Evolutionary conservation across 2,329 filamentous ascomycete species (phyloP).

Genomic region (Xylariaceae sp.): DNA sequence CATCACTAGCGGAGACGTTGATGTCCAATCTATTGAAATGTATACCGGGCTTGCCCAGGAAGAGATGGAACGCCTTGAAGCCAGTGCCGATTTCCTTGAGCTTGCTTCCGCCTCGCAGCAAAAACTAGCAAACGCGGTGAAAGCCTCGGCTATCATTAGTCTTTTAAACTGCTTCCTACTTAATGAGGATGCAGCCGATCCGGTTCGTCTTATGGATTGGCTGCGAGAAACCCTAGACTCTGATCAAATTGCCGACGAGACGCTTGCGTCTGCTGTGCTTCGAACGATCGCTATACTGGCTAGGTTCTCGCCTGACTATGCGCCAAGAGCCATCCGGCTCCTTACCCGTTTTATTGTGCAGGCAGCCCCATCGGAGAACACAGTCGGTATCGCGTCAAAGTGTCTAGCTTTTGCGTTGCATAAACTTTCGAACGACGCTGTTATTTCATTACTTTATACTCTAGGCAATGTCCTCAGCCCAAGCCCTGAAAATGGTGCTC

Average conservation of each 20-base stretch:
- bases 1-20: constrained; percentile 44
- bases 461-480: constrained; percentile 93
- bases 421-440: constrained; percentile 80
- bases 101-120: constrained; percentile 85
- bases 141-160: constrained; percentile 73
- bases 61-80: constrained; percentile 82
- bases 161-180: constrained; percentile 82
- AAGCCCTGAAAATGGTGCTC: constrained; percentile 51
- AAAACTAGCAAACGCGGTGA: constrained; percentile 77
- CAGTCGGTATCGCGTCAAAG: constrained; percentile 73
- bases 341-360: constrained; percentile 87
- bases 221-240: constrained; percentile 77
- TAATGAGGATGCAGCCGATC: constrained; percentile 75
- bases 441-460: constrained; percentile 93
- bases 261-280: constrained; percentile 72
- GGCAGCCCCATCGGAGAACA: constrained; percentile 63
- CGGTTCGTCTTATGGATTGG: constrained; percentile 76
- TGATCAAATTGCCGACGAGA: constrained; percentile 75
- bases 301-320: constrained; percentile 66
- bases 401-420: constrained; percentile 79
- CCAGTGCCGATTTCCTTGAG: constrained; percentile 83
- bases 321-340: constrained; percentile 70
- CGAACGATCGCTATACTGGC: constrained; percentile 80
- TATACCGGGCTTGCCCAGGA: constrained; percentile 72
- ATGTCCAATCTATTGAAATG: constrained; percentile 54